Evolutionary conservation across 148 eudicot genomes (phyloP), one percentile per base, ranked within the genome.

Genomic region (Cornus florida): DNA sequence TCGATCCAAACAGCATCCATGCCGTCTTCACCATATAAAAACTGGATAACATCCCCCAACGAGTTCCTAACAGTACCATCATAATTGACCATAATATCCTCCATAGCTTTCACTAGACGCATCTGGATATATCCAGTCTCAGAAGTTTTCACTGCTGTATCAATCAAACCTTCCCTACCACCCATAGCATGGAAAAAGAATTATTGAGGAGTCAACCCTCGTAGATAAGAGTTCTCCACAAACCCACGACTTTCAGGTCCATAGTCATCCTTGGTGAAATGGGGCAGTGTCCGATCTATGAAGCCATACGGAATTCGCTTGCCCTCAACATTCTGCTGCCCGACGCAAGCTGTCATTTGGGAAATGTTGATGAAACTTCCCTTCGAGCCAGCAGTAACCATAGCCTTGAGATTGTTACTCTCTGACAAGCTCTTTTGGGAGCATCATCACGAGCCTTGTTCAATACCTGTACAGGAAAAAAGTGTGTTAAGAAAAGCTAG

Each of bases 261-360:
- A 79, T 84, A 92, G 82, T 97, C 99, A 82, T 97, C 98, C 89
- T 92, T 97, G 3, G 97, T 92, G 84, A 97, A 97, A 87, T 97
- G 99, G 72, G 99, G 99, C 82, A 97, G 90, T 50, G 99, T 92
- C 48, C 99, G 91, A 78, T 89, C 95, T 73, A 87, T 85, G 81
- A 97, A 97, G 14, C 98, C 98, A 84, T 89, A 97, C 50, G 99
- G 99, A 38, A 97, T 97, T 13, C 99, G 97, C 76, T 97, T 97
- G 35, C 99, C 99, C 84, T 94, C 99, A 78, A 97, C 99, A 81
- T 97, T 97, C 89, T 97, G 99, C 87, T 97, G 99, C 41, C 99
- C 99, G 82, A 97, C 99, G 94, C 99, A 97, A 71, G 99, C 99
- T 89, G 99, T 97, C 99, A 97, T 97, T 86, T 97, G 99, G 20